Conservation (phyloP, 2,329 filamentous ascomycete genomes). For the Venturia carpophila region DNA sequence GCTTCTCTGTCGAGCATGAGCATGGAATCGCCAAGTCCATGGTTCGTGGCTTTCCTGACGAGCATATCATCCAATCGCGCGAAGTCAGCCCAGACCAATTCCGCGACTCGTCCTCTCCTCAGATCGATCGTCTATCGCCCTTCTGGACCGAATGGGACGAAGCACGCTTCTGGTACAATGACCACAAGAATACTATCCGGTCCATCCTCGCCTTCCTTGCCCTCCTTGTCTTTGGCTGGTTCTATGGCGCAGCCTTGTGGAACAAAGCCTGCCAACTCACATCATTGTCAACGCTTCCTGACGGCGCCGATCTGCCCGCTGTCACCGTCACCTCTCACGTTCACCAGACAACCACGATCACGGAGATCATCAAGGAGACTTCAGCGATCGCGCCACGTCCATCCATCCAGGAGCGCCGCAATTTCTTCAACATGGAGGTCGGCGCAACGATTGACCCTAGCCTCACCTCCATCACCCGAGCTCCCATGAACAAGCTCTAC, state of each 20-base stretch:
- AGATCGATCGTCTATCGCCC: too few species aligned
- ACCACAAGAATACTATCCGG: neutral
- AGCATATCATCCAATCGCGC: neutral
- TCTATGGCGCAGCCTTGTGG: neutral
- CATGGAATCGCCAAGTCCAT: neutral
- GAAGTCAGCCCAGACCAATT: neutral
- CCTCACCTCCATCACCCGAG: neutral
- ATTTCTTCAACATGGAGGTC: conserved; percentile 9
- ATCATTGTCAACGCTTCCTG: neutral
- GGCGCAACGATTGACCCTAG: neutral
- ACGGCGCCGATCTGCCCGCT: neutral
- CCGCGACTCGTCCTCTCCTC: neutral
- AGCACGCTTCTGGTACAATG: conserved; percentile 4
- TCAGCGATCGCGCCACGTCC: neutral
- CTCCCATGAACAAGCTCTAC: neutral
- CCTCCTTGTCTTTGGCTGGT: neutral
- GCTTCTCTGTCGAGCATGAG: conserved; percentile 8
- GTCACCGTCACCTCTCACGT: conserved; percentile 8
- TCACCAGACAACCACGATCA: neutral
- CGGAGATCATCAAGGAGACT: conserved; percentile 6
- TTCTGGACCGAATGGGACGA: too few species aligned
- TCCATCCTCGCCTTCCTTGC: neutral
- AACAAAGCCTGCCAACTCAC: neutral
- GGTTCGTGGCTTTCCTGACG: too few species aligned
- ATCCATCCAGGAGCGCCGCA: neutral